Evolutionary conservation across 768 basidiomycete genomes (phyloP).

Genomic region (Rickenella mellea): DNA sequence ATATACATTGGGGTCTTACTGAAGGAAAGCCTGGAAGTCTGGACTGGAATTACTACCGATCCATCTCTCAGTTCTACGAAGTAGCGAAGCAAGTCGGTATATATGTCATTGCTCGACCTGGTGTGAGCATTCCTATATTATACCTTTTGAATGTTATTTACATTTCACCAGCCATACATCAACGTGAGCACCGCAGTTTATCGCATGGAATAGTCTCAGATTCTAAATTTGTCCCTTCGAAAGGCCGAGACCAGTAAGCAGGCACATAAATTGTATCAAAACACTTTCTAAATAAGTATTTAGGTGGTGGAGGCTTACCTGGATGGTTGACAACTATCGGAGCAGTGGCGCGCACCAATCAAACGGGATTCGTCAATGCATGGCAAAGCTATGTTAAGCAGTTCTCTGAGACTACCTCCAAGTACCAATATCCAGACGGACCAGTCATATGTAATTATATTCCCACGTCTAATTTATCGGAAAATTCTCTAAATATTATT

Average conservation of each 20-base stretch:
- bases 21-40: constrained; percentile 12
- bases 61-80: constrained; percentile 9
- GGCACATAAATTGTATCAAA: too few relatives aligned
- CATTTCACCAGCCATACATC: constrained; percentile 11
- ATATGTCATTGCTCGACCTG: constrained; percentile 14
- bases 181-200: constrained; percentile 9
- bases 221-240: background rate
- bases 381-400: constrained; percentile 12
- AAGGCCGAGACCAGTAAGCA: constrained; percentile 14
- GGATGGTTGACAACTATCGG: constrained; percentile 16
- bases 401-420: background rate
- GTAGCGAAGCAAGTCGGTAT: constrained; percentile 15
- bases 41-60: constrained; percentile 12
- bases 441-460: constrained; percentile 10
- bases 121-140: constrained; percentile 6
- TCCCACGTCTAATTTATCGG: background rate
- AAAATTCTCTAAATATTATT: background rate
- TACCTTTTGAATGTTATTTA: background rate
- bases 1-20: constrained; percentile 11
- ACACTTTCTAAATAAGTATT: background rate
- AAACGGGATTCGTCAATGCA: constrained; percentile 13
- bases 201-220: background rate
- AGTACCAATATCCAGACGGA: constrained; percentile 13
- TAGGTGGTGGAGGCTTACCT: constrained; percentile 15
- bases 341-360: constrained; percentile 12